Base-by-base conservation (phyloP, 345 rosid genomes). In the Eucalyptus caleyi region DNA sequence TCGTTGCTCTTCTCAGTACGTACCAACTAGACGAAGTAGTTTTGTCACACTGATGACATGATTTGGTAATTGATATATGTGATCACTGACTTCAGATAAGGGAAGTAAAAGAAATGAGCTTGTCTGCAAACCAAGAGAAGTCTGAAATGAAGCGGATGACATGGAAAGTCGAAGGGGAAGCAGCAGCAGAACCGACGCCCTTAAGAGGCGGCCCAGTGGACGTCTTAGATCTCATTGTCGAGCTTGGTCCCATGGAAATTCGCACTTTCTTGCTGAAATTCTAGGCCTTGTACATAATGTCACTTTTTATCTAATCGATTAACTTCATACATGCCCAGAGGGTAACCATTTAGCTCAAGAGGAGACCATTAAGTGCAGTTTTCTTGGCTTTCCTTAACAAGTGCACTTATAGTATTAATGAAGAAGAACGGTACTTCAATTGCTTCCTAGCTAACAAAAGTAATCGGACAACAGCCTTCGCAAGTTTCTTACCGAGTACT, bases 171-270 rank as follows among this genome's bases (percentile, higher is more conserved):
- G 95, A 96, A 50, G 96, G 95, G 32, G 95, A 92, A 54, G 69
- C 5, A 7, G 92, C 88, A n/a, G 27, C 49, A 21, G 87, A 87
- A 60, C 5, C 91, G 6, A 50, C 91, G 37, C 87, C 94, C 3
- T 53, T 91, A 50, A 93, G 92, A 93, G 97, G 98, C 8, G 94
- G 97, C 11, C 93, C 94, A 49, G 88, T 96, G 11, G 94, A 93
- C 77, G 49, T 24, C 24, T 93, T 95, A 9, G 90, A 90, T 54
- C 93, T 94, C 23, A 86, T 92, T n/a, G 95, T 96, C 8, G 97
- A 95, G 93, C 94, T 96, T 34, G 96, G 92, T 65, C 97, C 97
- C 37, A 95, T 96, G 98, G 96, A 95, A 90, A 95, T 96, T 86
- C 96, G 97, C 69, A 94, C 97, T 69, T 94, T 95, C 92, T 77